Percentiles rank a stretch among this genome's conserved stretches.
Evolutionary conservation across 192 early-diverging fungal species (phyloP).

Genomic region (Spizellomyces sp.): DNA sequence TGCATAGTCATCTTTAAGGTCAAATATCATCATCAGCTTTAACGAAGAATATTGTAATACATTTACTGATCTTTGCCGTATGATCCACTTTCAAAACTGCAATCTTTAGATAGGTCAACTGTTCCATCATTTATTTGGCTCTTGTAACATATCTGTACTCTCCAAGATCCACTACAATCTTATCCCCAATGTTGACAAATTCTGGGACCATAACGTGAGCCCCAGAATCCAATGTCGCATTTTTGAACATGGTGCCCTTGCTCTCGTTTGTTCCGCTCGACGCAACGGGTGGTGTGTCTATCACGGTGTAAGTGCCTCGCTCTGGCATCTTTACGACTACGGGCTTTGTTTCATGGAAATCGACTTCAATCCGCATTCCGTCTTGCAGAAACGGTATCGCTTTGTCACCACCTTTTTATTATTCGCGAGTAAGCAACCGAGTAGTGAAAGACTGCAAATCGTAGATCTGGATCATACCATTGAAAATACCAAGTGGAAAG

Average conservation of each 20-base stretch:
- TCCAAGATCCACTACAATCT: slow-evolving; percentile 70
- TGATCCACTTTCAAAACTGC: too few relatives aligned
- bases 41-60: too few relatives aligned
- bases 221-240: slow-evolving; percentile 67
- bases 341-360: slow-evolving; percentile 58
- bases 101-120: too few relatives aligned
- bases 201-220: slow-evolving; percentile 74
- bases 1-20: too few relatives aligned
- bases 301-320: slow-evolving; percentile 36
- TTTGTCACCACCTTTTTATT: slow-evolving; percentile 25
- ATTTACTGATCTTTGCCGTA: too few relatives aligned
- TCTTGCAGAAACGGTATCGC: slow-evolving; percentile 50
- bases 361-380: slow-evolving; percentile 58
- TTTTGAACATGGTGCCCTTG: slow-evolving; percentile 71
- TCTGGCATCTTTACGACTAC: slow-evolving; percentile 63
- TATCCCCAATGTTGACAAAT: slow-evolving; percentile 79
- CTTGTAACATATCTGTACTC: slow-evolving; percentile 65
- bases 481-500: slow-evolving; percentile 55
- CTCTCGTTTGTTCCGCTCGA: slow-evolving; percentile 41
- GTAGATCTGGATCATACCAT: slow-evolving; percentile 46
- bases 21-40: too few relatives aligned
- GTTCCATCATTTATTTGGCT: slow-evolving; percentile 24
- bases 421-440: slow-evolving; percentile 21
- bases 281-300: slow-evolving; percentile 6
- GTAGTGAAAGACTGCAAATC: not conserved